Evolutionary conservation across 2,329 filamentous ascomycete species (phyloP).

Genomic region (Cladosporium velox): DNA sequence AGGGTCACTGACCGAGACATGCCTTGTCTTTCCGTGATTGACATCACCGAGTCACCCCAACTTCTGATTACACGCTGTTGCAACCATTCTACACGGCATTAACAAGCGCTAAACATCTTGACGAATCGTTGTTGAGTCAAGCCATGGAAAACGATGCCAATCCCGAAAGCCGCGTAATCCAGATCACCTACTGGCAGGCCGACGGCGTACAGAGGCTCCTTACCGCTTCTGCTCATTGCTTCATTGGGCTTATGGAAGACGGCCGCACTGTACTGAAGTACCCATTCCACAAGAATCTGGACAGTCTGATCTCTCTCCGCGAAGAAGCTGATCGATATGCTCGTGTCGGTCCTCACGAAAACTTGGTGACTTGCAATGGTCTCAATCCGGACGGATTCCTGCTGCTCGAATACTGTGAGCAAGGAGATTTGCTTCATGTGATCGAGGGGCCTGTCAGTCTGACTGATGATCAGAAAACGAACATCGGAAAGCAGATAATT

Average conservation of each 20-base stretch:
- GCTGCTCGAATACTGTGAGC: constrained; percentile 22
- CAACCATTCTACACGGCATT: neutral
- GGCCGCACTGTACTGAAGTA: constrained; percentile 20
- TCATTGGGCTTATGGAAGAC: constrained; percentile 21
- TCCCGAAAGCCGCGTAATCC: neutral
- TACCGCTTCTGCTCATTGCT: constrained; percentile 12
- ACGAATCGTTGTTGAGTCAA: neutral
- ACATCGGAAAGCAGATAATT: constrained; percentile 15
- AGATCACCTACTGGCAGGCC: constrained; percentile 16
- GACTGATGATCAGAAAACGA: constrained; percentile 3
- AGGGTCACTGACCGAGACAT: too few relatives aligned
- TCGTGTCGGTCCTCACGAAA: constrained; percentile 14
- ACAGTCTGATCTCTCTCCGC: neutral
- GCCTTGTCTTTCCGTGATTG: neutral
- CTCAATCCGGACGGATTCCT: constrained; percentile 12
- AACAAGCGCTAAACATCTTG: neutral
- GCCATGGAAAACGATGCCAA: neutral
- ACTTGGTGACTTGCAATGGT: constrained; percentile 12
- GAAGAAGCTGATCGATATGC: constrained; percentile 19
- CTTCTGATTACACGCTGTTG: neutral
- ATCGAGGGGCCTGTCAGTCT: constrained; percentile 3
- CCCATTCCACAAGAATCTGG: constrained; percentile 5
- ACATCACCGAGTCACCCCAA: neutral
- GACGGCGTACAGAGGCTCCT: constrained; percentile 13
- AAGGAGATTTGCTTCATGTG: constrained; percentile 1